These are phyloP conservation scores for Cyberlindnera suaveolens DNA, from an alignment of 805 yeast species.

Conservation along the genomic window DNA sequence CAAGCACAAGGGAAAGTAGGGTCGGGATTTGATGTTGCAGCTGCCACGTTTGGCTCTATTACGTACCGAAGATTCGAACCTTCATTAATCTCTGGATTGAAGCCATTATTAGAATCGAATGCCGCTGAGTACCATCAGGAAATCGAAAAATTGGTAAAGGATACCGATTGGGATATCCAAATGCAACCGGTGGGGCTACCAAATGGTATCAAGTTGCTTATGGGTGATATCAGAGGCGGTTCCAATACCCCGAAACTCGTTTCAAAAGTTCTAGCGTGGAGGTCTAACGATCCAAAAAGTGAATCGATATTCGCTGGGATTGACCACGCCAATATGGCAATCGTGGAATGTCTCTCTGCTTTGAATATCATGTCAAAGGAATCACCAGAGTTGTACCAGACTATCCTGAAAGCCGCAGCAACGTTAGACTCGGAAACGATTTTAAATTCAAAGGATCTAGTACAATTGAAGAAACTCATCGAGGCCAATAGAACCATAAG, in stretches of 20 bases:
- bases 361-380: conserved; percentile 30
- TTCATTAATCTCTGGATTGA: conserved; percentile 33
- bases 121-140: conserved; percentile 22
- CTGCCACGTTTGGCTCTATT: conserved; percentile 90
- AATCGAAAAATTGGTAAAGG: conserved; percentile 33
- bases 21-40: conserved; percentile 95
- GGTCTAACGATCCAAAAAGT: conserved; percentile 43
- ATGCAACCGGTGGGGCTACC: conserved; percentile 59
- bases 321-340: conserved; percentile 48
- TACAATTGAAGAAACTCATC: conserved; percentile 30
- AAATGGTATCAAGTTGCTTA: conserved; percentile 55
- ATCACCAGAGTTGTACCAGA: conserved; percentile 32
- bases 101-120: conserved; percentile 21
- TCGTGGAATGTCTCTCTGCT: conserved; percentile 42
- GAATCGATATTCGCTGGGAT: conserved; percentile 46
- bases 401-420: conserved; percentile 18
- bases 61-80: conserved; percentile 75
- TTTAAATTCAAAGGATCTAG: conserved; percentile 2
- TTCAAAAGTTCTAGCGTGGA: conserved; percentile 68
- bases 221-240: conserved; percentile 94
- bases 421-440: conserved; percentile 8
- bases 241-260: conserved; percentile 93
- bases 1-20: conserved; percentile 93
- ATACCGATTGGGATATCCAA: conserved; percentile 55
- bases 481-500: conserved; percentile 48